Evolutionary conservation across 495 filamentous ascomycete species (phyloP), one percentile per base, ranked within the genome.

Genomic region (Parmelia sp.): DNA sequence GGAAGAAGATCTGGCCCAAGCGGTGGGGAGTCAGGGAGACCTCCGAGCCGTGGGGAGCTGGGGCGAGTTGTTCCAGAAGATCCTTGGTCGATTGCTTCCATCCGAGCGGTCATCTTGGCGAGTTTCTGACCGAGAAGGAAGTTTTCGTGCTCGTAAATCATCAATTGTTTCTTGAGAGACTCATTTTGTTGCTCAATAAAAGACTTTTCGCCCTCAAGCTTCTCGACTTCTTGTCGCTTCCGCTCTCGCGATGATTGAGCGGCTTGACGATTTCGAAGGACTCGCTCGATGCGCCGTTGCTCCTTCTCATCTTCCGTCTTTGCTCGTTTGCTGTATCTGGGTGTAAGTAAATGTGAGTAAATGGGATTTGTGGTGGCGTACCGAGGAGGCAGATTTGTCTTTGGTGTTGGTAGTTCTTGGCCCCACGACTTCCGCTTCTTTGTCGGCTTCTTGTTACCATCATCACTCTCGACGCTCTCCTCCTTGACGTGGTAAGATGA

Each of bases 341-440:
- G 10, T 36, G 35, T 36, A 10, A 36, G 35, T 8, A 10, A 33
- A 64, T 60, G 68, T 63, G 37, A 69, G 65, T 31, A 23, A 29
- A 36, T 27, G 5, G 29, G 7, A 23, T 25, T 67, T 31, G 60
- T 36, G 42, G 55, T 25, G 21, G 73, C 83, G 72, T 88, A 93
- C 90, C 93, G 86, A 63, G 94, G 94, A 68, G 94, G 94, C 35
- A 98, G 84, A 70, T 95, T 96, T 47, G 94, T 98, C 83, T 94
- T 98, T 27, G 94, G 94, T 70, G 90, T 90, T 31, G 94, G 94
- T 55, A 98, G 86, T 77, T 95, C 89, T 77, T 98, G 94, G 68
- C 94, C 94, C 94, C 94, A 98, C 64, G 93, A 96, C 81, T 97
- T 98, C 75, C 94, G 83, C 83, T 98, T 98, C 86, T 97, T 97